Base-by-base conservation (phyloP, 2,329 filamentous ascomycete genomes). In the Clonostachys byssicola region DNA sequence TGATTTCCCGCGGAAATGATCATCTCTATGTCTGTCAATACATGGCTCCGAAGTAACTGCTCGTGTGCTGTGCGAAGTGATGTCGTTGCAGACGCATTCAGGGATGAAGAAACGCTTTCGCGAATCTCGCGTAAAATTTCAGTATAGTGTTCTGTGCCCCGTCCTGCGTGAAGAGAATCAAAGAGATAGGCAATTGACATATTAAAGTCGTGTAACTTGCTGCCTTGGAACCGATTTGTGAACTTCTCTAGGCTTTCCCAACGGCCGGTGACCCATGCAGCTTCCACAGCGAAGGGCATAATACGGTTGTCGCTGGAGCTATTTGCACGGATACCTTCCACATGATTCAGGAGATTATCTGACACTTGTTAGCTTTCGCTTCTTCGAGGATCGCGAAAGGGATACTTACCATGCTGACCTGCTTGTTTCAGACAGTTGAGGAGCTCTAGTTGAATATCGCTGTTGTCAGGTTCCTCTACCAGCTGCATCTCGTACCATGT, bases 401-500 rank as follows among this genome's bases (percentile, higher is more conserved):
- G 30, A 20, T 47, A 63, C 74, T 65, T 72, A 92, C 89, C 89
- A 67, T 96, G 86, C 62, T 97, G 94, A 0, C 92, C 94, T n/a
- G 92, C 95, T 62, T 96, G 91, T 60, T 91, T 92, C 10, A 99
- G 74, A 57, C 94, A 97, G 33, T 85, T 88, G 46, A 99, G 73
- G 35, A 99, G 76, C 56, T 95, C 88, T 48, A 89, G 75, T 61
- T 96, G 92, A 12, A 88, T 77, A 48, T 95, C 87, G 16, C 80
- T 63, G 60, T 95, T 86, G 46, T 85, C 75, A 0, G 92, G 92
- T 42, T 86, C 78, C 56, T 94, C 85, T 4, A 88, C 85, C 34
- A 97, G 75, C 52, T 92, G 86, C 53, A 96, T 84, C 62, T 99
- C 92, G 64, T 96, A 97, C 94, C 95, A 99, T 52, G 89, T 95